Base-by-base conservation (phyloP, 495 filamentous ascomycete genomes). In the Penicillium mononematosum region DNA sequence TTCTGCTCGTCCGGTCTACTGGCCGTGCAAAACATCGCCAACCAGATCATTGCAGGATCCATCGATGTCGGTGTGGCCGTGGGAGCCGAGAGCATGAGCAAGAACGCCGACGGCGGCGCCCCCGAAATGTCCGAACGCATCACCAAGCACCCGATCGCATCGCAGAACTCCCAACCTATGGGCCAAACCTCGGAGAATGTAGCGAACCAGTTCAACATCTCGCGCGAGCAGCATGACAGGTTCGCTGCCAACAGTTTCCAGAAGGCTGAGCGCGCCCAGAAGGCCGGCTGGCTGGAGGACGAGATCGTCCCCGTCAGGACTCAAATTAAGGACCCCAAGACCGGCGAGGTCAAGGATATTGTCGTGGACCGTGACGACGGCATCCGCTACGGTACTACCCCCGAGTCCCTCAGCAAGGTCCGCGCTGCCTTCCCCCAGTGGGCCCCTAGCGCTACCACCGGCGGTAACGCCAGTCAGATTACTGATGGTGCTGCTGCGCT, bases 131-230 rank as follows among this genome's bases (percentile, higher is more conserved):
- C 90, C 60, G 83, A 86, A 32, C 79, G 83, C 41, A 83, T 98
- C 50, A 71, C 86, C 44, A 73, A 79, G 50, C 81, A 83, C 62
- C 88, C 89, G 53, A 85, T 96, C 62, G 86, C 90, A 0, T 68
- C 70, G 27, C 93, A 98, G 72, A 94, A 91, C 78, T 80, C 86
- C 78, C 84, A 91, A 78, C 86, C 91, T 36, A 98, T 98, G 93
- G 93, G 93, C 3, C 93, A 95, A 81, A 98, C 93, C 2, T 91
- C 87, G 17, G 93, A 98, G 77, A 97, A 98, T 63, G 91, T 98
- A 6, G 90, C 85, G 34, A 82, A 77, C 39, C 91, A 96, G 72
- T 98, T 98, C 70, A 82, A 85, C 56, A 83, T 98, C 62, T 71
- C 84, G 4, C 84, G 93, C 34, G 85, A 92, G 68, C 67, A 69